Base-by-base conservation (phyloP, 1,284 basidiomycete species). In the Puccinia horiana region DNA sequence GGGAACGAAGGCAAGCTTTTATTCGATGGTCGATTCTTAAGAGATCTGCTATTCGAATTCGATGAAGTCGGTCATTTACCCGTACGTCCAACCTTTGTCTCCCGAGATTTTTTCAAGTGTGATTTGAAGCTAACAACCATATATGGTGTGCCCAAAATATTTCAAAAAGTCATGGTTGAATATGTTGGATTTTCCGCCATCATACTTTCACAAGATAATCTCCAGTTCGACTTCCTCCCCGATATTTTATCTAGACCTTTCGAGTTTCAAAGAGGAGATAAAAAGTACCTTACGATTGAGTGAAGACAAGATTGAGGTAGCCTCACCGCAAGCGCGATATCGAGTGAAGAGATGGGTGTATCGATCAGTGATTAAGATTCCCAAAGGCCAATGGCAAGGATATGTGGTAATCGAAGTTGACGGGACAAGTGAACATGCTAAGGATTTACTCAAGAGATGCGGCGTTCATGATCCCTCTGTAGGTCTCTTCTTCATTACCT, bases 61-160 rank as follows among this genome's bases (percentile, higher is more conserved):
- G 88, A 88, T 81, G 83, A 84, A 0, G 83, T 85, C 11, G 88
- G 88, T 0, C 88, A 88, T 72, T 69, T 88, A 20, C 88, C 88
- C 0, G 83, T 84, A 20, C 58, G 83, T 82, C 0, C 18, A 16
- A 26, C 37, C 37, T 47, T 3, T 42, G 26, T 32, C 26, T 63
- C 42, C 44, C n/a, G n/a, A n/a, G 40, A 18, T 58, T 58, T 4
- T 32, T 32, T 16, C 56, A 26, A n/a, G n/a, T n/a, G n/a, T n/a
- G n/a, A n/a, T n/a, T n/a, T n/a, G n/a, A n/a, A n/a, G n/a, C n/a
- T n/a, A n/a, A n/a, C n/a, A n/a, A n/a, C n/a, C n/a, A n/a, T n/a
- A n/a, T n/a, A n/a, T n/a, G n/a, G 26, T 32, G 20, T 63, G 35
- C 44, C n/a, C n/a, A n/a, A 35, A 18, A 29, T 58, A 9, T 32